Evolutionary conservation across 371 early-diverging fungal genomes (phyloP), one percentile per base, ranked within the genome.

Genomic region (Apophysomyces trapeziformis): DNA sequence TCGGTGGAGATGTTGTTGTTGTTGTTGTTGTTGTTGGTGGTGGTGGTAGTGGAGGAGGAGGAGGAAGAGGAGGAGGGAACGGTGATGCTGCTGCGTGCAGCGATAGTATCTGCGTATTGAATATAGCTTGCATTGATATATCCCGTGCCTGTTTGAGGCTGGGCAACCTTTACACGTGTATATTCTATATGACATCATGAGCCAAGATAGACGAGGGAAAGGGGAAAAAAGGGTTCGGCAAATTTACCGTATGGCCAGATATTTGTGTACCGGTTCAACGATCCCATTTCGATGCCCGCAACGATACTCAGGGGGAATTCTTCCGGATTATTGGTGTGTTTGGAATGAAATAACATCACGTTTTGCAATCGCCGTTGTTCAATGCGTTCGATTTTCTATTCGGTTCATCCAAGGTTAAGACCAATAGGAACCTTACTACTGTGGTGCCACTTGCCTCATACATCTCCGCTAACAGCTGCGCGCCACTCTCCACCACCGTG

Each of bases 51-150:
- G 32, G 32, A 2, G 32, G 32, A 0, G 32, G 32, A 26, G 32
- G 32, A 26, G 26, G 1, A 21, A 1, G 21, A 21, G 21, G 26
- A 26, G 32, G 32, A 26, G 32, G 32, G 32, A 26, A 26, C 2
- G 32, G 32, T 26, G 32, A 26, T 26, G 21, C 54, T 21, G 54
- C 54, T 50, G 21, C 9, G 70, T 38, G 13, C 54, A 50, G 16
- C 54, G 18, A 50, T 50, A n/a, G 21, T 21, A 26, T 50, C 54
- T 50, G 78, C 71, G 57, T 80, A 57, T 50, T 60, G 56, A 21
- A 83, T 77, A 65, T 77, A 83, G 45, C 82, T 76, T 39, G 95
- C 95, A 71, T 97, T 96, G 78, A 95, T 95, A 77, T 93, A 95
- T 73, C 90, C 92, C 35, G 63, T 87, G 80, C 11, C 69, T 60